Evolutionary conservation across 805 yeast genomes (phyloP), one percentile per base, ranked within the genome.

Genomic region (Ogataea methylovora): DNA sequence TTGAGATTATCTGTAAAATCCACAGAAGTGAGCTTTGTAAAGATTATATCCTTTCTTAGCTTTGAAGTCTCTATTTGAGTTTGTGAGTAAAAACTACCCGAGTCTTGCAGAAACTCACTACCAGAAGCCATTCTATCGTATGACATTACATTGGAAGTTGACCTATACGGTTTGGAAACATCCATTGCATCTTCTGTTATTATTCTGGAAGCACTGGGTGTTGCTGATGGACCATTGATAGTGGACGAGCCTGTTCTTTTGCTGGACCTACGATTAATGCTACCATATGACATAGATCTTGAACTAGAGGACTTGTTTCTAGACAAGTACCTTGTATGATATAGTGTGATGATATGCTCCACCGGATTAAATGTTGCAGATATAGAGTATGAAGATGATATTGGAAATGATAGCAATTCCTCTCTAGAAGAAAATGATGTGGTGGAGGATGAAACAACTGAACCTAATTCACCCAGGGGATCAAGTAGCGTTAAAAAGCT

Each of bases 401-500:
- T 37, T 0, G 86, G 87, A 46, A 78, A 79, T 25, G 63, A 56
- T 18, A 79, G 48, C 21, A 83, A 51, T 34, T 66, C 69, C 47
- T 83, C 92, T 31, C 63, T 59, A 2, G 72, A 54, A 0, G 83
- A 67, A 20, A 84, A 71, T 3, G 76, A 71, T 0, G 85, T 71
- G 0, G 82, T 77, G 2, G 87, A 76, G 0, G 86, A 75, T 0
- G 90, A 76, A 1, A 77, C 75, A 4, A 86, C 71, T 4, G 75
- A 61, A 2, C 94, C 86, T 37, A 84, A 67, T 4, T 84, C 92
- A 2, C 75, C 72, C 40, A 81, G 59, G 1, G 95, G 90, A 50
- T 84, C 94, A 1, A 77, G 67, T 38, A 86, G 51, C 0, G 94
- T 76, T 34, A 85, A 63, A 44, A 84, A 81, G 22, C 56, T 57